Conservation (phyloP, 2,329 filamentous ascomycete genomes). For the Stachybotrys chartarum region DNA sequence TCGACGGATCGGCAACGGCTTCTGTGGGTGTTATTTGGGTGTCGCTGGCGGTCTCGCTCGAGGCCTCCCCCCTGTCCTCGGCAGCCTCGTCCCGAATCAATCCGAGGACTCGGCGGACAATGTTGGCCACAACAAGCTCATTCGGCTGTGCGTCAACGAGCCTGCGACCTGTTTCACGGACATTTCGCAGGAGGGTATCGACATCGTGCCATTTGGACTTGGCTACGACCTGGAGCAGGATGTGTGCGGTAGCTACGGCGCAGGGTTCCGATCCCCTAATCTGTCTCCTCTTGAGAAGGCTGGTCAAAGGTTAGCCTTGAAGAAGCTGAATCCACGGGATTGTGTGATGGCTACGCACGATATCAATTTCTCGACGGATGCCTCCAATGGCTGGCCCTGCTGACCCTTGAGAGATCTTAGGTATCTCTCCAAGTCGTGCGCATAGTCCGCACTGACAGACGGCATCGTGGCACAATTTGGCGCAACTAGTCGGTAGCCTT, state of each 20-base stretch:
- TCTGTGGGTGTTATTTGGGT: constrained; percentile 29
- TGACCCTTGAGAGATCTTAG: constrained; percentile 66
- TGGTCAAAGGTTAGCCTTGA: constrained; percentile 24
- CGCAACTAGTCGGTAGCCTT: neutral
- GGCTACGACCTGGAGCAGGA: constrained; percentile 80
- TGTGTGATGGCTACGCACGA: constrained; percentile 49
- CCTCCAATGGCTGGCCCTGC: constrained; percentile 60
- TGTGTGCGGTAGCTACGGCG: constrained; percentile 83
- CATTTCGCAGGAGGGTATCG: constrained; percentile 68
- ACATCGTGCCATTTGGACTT: constrained; percentile 73
- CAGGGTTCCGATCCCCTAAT: constrained; percentile 83
- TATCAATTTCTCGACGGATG: constrained; percentile 75
- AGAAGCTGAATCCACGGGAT: neutral
- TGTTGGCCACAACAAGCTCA: constrained; percentile 90
- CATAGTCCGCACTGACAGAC: constrained; percentile 29
- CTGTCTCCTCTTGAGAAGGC: constrained; percentile 83
- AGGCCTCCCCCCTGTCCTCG: constrained; percentile 62
- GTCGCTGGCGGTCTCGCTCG: constrained; percentile 54
- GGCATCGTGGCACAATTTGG: constrained; percentile 20
- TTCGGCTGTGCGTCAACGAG: constrained; percentile 79
- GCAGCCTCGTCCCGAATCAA: constrained; percentile 87
- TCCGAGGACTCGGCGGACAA: constrained; percentile 82
- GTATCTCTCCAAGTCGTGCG: constrained; percentile 71
- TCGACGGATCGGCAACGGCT: constrained; percentile 23
- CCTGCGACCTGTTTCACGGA: constrained; percentile 70